These are phyloP conservation scores for Coemansia sp. DNA, from an alignment of 192 early-diverging fungal genomes.

Conservation along the genomic window DNA sequence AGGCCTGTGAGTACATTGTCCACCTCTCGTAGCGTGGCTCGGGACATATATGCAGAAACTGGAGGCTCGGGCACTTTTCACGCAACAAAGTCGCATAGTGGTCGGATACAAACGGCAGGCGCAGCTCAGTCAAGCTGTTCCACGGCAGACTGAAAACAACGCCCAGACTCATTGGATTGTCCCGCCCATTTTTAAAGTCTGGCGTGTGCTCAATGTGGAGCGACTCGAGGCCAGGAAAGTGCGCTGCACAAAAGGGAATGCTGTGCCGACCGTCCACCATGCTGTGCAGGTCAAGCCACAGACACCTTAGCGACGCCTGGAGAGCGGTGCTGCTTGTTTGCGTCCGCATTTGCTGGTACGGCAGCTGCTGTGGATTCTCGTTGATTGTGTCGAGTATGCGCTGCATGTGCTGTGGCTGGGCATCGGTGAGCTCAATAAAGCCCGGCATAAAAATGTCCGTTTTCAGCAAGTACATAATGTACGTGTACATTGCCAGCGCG, in stretches of 20 bases:
- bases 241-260: conserved; percentile 40
- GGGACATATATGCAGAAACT: conserved; percentile 28
- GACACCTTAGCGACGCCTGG: conserved; percentile 36
- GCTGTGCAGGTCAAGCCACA: conserved; percentile 33
- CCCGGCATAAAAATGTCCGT: conserved; percentile 39
- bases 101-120: conserved; percentile 44
- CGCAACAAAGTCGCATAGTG: conserved; percentile 14
- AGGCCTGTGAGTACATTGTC: conserved; percentile 38
- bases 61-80: conserved; percentile 40
- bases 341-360: conserved; percentile 36
- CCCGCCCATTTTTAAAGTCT: conserved; percentile 24
- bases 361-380: conserved; percentile 28
- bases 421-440: conserved; percentile 21
- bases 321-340: conserved; percentile 26
- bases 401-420: conserved; percentile 33
- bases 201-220: conserved; percentile 36
- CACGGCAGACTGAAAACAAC: conserved; percentile 43
- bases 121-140: conserved; percentile 30
- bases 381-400: conserved; percentile 31
- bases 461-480: conserved; percentile 38
- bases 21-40: conserved; percentile 49
- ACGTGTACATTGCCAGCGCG: conserved; percentile 33
- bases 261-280: conserved; percentile 29
- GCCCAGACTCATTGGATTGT: conserved; percentile 31
- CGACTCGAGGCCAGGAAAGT: conserved; percentile 42